phyloP scores from a whole-genome alignment of 2,329 filamentous ascomycete species.

The Taxawa tesnikishii region DNA sequence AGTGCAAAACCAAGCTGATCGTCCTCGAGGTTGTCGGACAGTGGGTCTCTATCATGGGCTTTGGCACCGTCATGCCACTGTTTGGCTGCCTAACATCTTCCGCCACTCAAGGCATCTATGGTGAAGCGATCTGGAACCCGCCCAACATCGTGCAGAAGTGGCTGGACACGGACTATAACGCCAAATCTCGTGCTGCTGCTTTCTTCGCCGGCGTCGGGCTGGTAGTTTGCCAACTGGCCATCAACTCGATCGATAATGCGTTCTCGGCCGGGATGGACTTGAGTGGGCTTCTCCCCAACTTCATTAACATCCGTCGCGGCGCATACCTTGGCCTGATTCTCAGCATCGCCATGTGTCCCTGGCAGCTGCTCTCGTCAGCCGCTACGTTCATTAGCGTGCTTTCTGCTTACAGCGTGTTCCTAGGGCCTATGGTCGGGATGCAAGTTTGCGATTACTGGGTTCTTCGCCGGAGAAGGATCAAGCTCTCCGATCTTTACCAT shows the following conservation, averaged over 20 bases:
- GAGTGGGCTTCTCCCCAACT: constrained; percentile 38
- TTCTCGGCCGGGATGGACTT: constrained; percentile 44
- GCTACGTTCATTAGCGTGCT: constrained; percentile 36
- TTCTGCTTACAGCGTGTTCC: constrained; percentile 33
- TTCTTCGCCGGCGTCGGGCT: constrained; percentile 36
- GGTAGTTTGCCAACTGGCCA: constrained; percentile 32
- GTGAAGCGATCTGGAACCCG: constrained; percentile 35
- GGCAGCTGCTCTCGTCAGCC: constrained; percentile 37
- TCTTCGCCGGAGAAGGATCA: constrained; percentile 25
- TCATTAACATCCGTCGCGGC: constrained; percentile 45
- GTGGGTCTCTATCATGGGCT: constrained; percentile 31
- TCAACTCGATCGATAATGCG: constrained; percentile 34
- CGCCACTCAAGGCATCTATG: constrained; percentile 40
- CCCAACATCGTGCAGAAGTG: constrained; percentile 27
- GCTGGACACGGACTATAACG: constrained; percentile 19
- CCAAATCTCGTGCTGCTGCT: constrained; percentile 26
- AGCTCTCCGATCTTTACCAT: constrained; percentile 31
- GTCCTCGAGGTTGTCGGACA: too few relatives aligned
- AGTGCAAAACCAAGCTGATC: too few relatives aligned
- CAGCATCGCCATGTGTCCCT: constrained; percentile 35
- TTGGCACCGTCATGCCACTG: constrained; percentile 36
- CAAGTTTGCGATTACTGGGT: constrained; percentile 35
- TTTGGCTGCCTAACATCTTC: constrained; percentile 48
- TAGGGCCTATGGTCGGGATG: constrained; percentile 31
- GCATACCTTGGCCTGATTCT: constrained; percentile 35